Evolutionary conservation across 2,329 filamentous ascomycete genomes (phyloP), one percentile per base, ranked within the genome.

Genomic region (Aspergillus caelatus): DNA sequence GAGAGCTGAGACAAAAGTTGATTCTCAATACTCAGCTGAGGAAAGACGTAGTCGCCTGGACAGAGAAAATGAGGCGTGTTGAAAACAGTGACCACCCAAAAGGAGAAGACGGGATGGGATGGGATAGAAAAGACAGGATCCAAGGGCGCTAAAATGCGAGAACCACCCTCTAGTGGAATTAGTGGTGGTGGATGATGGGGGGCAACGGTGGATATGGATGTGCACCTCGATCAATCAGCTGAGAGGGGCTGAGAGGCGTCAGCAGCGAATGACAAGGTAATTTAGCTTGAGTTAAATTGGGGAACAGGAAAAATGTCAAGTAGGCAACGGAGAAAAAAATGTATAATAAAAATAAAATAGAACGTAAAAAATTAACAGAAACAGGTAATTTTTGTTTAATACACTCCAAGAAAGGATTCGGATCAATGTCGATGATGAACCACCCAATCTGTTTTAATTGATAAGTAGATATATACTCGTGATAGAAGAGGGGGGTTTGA

Each of bases 211-310:
- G 67, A 61, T 64, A 66, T 62, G 64, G 65, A 70, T 68, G 66
- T 65, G 66, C 66, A 67, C 64, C 64, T 67, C 66, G 62, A 68
- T 68, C 67, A 69, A 70, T 71, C 69, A 71, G 69, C 69, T 71
- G 69, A 70, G 67, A 63, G 63, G 62, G 68, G 64, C 56, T 66
- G 46, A 61, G 62, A 46, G 60, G 58, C 46, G 58, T 58, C 48
- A 63, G 62, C 61, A 59, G 65, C 39, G 48, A 66, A 67, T 66
- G 62, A 57, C 61, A 60, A 57, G 61, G 57, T 64, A 60, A 56
- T 32, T 52, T 52, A 52, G 48, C 48, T 52, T 52, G 48, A 52
- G 48, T 58, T 61, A 66, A 60, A 58, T 46, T 54, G 32, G 52
- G 52, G 53, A 41, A 26, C 45, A 45, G 41, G 52, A 43, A 46